Base-by-base conservation (phyloP, 2,329 filamentous ascomycete species). In the Ophiocordyceps camponoti-saundersi region DNA sequence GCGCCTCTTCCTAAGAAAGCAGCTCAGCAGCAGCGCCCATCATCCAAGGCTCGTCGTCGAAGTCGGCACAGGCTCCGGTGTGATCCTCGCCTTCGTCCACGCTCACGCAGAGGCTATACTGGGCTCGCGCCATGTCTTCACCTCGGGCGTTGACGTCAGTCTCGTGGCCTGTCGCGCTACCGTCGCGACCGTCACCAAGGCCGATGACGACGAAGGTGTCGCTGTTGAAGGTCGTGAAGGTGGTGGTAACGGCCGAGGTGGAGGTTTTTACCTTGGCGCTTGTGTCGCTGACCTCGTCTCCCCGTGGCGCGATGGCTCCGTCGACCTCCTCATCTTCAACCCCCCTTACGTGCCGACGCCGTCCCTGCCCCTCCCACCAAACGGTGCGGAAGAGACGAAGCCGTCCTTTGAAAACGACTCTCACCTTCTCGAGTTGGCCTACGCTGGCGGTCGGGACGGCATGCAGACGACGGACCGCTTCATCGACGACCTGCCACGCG, bases 321-420 rank as follows among this genome's bases (percentile, higher is more conserved):
- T 94, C 6, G 92, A 98, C 59, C 73, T 98, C 12, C 72, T 98
- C 51, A 74, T 98, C 26, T 98, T 96, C 72, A 98, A 98, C 60
- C 92, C 92, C 46, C 92, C 92, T 0, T 98, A 98, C 60, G 92
- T 98, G 15, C 92, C 92, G 2, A 93, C 89, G 2, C 73, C 81
- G 23, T 75, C 79, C 40, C 65, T 93, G 49, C 89, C 90, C 1
- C 60, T 64, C 22, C 63, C 74, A 34, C 72, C 58, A 20, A 57
- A 51, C 47, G 54, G 49, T 45, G 61, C 58, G 2, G 55, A 56
- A 2, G 53, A 53, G 23, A 47, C 56, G 45, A 52, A 56, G 47
- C 59, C 59, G 40, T 63, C 64, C 11, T 95, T 87, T 54, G 85
- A 89, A 48, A 76, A 80, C 48, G 88, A 95, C 57, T 89, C 85